These are phyloP conservation scores for Apiospora sp. DNA, from an alignment of 2,329 filamentous ascomycete species.

Conservation along the genomic window DNA sequence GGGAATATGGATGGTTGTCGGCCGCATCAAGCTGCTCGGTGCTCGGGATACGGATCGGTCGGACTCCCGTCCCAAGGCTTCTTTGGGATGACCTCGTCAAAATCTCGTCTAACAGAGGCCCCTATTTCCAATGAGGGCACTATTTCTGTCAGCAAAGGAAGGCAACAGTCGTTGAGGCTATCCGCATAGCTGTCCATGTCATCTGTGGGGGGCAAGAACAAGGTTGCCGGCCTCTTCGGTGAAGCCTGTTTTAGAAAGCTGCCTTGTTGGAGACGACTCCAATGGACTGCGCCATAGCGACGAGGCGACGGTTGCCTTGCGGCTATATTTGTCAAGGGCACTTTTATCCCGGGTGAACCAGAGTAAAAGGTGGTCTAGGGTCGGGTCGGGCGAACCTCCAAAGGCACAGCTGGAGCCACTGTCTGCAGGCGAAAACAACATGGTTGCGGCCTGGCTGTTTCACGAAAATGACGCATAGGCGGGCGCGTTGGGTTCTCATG, in stretches of 20 bases:
- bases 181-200: background rate
- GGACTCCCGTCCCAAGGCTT: background rate
- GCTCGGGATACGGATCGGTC: background rate
- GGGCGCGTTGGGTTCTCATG: background rate
- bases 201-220: background rate
- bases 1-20: background rate
- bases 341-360: background rate
- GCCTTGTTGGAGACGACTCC: background rate
- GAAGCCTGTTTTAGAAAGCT: background rate
- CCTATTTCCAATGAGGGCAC: too few species aligned
- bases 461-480: background rate
- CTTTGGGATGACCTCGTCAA: background rate
- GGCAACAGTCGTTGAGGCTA: background rate
- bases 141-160: background rate
- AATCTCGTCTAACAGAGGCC: too few species aligned
- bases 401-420: background rate
- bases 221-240: background rate
- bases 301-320: constrained; percentile 10
- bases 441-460: background rate
- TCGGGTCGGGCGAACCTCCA: background rate
- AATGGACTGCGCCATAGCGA: background rate
- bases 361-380: background rate
- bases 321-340: background rate
- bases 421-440: background rate
- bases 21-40: background rate